Conservation (phyloP, 805 yeast genomes). For the Kluyveromyces lactis region DNA sequence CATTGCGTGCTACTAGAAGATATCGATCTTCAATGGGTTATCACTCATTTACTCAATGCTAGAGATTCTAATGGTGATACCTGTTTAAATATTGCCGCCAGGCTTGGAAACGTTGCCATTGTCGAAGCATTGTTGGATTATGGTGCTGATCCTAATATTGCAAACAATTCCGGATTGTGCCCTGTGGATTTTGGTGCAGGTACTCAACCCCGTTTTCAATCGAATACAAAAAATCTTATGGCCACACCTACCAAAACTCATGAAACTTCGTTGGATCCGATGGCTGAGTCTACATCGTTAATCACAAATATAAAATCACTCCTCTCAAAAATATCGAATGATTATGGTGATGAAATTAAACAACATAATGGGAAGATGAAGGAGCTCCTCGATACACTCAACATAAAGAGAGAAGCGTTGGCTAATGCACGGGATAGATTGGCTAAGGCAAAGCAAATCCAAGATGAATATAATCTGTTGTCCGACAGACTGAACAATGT, state of each 20-base stretch:
- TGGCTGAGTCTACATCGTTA: conserved; percentile 13
- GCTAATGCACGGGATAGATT: conserved; percentile 21
- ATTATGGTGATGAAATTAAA: conserved; percentile 50
- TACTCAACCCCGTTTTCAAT: conserved; percentile 9
- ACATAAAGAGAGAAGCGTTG: conserved; percentile 17
- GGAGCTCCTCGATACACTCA: conserved; percentile 38
- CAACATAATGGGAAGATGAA: conserved; percentile 45
- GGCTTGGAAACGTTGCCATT: conserved; percentile 73
- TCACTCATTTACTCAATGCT: conserved; percentile 71
- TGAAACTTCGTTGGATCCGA: conserved; percentile 13
- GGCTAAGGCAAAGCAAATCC: conserved; percentile 32
- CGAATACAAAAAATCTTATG: neutral
- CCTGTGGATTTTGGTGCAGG: conserved; percentile 76
- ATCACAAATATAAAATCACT: conserved; percentile 44
- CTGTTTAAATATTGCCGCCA: conserved; percentile 84
- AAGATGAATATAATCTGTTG: conserved; percentile 47
- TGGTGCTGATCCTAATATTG: conserved; percentile 75
- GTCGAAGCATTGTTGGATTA: conserved; percentile 75
- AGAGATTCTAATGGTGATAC: conserved; percentile 93
- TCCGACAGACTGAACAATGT: conserved; percentile 50
- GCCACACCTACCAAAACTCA: conserved; percentile 2
- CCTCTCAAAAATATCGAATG: conserved; percentile 44
- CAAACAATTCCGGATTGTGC: conserved; percentile 78
- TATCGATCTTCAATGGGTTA: conserved; percentile 43
- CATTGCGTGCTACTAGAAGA: conserved; percentile 2